Conservation (phyloP, 345 rosid genomes). For the Populus tremula region DNA sequence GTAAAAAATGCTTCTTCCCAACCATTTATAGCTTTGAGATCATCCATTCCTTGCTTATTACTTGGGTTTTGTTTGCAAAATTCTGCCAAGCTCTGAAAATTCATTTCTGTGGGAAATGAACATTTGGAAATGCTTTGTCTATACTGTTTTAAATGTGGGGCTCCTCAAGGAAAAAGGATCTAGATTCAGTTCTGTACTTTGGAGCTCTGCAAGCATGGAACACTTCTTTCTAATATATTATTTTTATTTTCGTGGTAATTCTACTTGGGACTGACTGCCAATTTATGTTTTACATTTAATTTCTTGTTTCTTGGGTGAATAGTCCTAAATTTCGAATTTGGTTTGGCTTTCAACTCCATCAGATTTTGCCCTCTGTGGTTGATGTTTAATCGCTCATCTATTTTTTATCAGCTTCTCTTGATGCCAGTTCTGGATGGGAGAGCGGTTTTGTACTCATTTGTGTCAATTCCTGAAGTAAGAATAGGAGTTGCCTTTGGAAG, state of each 20-base stretch:
- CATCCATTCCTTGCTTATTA: neutral
- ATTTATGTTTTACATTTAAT: neutral
- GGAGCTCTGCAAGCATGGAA: neutral
- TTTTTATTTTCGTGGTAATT: no score
- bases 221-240: neutral
- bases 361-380: constrained; percentile 5
- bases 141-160: neutral
- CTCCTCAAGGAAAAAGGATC: neutral
- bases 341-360: neutral
- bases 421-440: constrained; percentile 80
- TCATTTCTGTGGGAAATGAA: neutral
- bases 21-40: neutral
- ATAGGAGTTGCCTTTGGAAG: constrained; percentile 95
- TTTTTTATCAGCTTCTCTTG: constrained; percentile 65
- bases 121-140: neutral
- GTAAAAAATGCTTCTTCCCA: neutral
- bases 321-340: constrained; percentile 10
- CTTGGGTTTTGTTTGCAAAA: neutral
- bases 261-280: neutral
- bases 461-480: constrained; percentile 75
- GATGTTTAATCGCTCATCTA: constrained; percentile 8
- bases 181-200: neutral
- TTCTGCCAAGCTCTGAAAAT: neutral
- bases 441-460: constrained; percentile 81
- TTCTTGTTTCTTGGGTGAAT: neutral